phyloP scores from a whole-genome alignment of 169 alveolate species.

The Perkinsus chesapeaki region DNA sequence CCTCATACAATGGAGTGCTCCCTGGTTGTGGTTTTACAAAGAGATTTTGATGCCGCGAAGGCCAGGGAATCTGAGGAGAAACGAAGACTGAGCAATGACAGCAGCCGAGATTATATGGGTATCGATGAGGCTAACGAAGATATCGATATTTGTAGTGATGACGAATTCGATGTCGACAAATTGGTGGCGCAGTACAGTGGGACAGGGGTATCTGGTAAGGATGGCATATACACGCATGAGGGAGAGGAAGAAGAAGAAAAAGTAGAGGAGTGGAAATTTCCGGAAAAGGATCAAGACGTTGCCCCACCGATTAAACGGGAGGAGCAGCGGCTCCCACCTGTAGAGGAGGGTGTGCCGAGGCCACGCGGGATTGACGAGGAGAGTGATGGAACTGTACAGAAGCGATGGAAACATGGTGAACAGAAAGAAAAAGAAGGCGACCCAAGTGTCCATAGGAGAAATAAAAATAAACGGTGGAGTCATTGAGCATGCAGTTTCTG shows the following conservation, averaged over 20 bases:
- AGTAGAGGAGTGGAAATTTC: not conserved
- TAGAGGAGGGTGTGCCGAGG: not conserved
- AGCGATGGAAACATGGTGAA: not conserved
- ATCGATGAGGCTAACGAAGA: not conserved
- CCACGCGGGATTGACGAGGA: not conserved
- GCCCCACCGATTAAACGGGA: not conserved
- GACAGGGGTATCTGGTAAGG: not conserved
- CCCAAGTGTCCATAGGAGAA: not conserved
- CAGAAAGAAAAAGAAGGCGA: not conserved
- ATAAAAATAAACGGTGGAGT: not conserved
- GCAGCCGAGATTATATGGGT: not conserved
- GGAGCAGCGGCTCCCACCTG: not conserved
- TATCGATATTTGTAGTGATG: not conserved
- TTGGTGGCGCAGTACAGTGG: not conserved
- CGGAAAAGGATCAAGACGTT: not conserved
- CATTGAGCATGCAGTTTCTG: not conserved
- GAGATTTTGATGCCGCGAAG: not conserved
- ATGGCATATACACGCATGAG: not conserved
- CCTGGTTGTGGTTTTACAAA: not conserved
- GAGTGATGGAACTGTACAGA: not conserved
- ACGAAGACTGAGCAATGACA: not conserved
- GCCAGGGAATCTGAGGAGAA: not conserved
- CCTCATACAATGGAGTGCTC: conserved; percentile 2
- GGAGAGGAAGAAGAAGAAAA: not conserved
- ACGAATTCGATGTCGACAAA: not conserved